Percentiles rank a stretch among this genome's conserved stretches.
Conservation (phyloP, 2,329 filamentous ascomycete genomes). For the Talaromyces sp. region DNA sequence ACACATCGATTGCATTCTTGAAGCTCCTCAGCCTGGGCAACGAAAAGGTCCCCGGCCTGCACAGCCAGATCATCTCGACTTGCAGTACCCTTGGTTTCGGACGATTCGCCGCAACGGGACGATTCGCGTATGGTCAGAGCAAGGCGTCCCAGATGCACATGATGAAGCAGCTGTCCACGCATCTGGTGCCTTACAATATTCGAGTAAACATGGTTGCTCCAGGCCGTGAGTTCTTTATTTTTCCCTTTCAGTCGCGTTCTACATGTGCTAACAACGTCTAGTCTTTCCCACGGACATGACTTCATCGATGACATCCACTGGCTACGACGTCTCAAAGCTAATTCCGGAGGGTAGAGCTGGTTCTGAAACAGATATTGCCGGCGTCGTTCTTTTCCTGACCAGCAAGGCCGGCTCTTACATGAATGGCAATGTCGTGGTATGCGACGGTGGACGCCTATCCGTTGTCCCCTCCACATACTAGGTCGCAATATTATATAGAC, state of each 20-base stretch:
- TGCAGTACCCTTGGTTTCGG: slow-evolving; percentile 17
- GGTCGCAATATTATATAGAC: not conserved
- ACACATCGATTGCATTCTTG: slow-evolving; percentile 28
- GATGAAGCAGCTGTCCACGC: slow-evolving; percentile 5
- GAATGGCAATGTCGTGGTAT: slow-evolving; percentile 48
- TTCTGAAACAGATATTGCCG: slow-evolving; percentile 42
- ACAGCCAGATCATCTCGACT: slow-evolving; percentile 19
- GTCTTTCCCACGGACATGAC: slow-evolving; percentile 8
- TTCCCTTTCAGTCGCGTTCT: no score
- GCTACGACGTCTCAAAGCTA: slow-evolving; percentile 2
- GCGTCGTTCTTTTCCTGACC: slow-evolving; percentile 46
- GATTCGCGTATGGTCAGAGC: slow-evolving; percentile 15
- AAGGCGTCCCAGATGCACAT: slow-evolving; percentile 15
- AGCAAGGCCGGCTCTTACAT: slow-evolving; percentile 47
- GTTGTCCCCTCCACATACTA: slow-evolving; percentile 9
- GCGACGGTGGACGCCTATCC: slow-evolving; percentile 34
- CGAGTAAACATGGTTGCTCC: slow-evolving; percentile 19
- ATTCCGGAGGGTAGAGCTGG: slow-evolving; percentile 30
- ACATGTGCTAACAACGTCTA: not conserved
- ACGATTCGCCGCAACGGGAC: slow-evolving; percentile 14
- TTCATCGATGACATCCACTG: slow-evolving; percentile 2
- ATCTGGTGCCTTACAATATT: slow-evolving; percentile 12
- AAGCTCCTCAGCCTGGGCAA: slow-evolving; percentile 29
- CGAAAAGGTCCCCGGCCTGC: not conserved
- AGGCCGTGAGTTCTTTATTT: slow-evolving; percentile 4